Base-by-base conservation (phyloP, 1,284 basidiomycete genomes). In the Termitomyces sp. region DNA sequence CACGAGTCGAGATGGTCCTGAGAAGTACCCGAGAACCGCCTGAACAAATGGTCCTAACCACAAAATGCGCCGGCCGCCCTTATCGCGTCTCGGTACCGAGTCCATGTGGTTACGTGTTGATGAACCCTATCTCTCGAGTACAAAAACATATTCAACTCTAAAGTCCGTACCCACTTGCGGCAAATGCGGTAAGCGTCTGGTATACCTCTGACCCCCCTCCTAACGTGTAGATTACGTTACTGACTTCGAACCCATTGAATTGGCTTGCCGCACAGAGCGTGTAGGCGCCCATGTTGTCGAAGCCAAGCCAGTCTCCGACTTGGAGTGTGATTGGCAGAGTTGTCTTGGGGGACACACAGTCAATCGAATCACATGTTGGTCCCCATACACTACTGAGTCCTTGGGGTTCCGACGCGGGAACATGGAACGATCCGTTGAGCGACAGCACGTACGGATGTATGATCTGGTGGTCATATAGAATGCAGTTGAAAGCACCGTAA, bases 401-500 rank as follows among this genome's bases (percentile, higher is more conserved):
- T 66, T 72, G 67, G 31, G 73, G 70, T 64, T 79, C 78, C 51
- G 74, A 71, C 28, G 73, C 67, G 15, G 79, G 68, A 53, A 84
- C 61, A 60, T 82, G 78, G 67, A 82, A 81, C 4, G 80, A 82
- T 21, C 75, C 76, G 39, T 74, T 71, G 69, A 83, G 67, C 9
- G 79, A 79, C 50, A 95, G 78, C 28, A 93, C 90, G 70, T 91
- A 86, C 40, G 93, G 93, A 65, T 88, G 81, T 17, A 92, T 88
- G 57, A 86, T 82, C 68, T 94, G 91, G 73, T 95, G 94, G 73
- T 96, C 93, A 71, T 95, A 96, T 67, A 96, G 78, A 72, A 93
- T 91, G 72, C 92, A 94, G 81, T 99, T 98, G 83, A 99, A 98
- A 19, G 96, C 91, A 52, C 96, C 95, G 72, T 99, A 99, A 40